A percentile compares a stretch with the other conserved stretches of the same genome.
These are phyloP conservation scores for Leccinum subtestaceum DNA, from an alignment of 768 basidiomycete genomes.

Conservation along the genomic window DNA sequence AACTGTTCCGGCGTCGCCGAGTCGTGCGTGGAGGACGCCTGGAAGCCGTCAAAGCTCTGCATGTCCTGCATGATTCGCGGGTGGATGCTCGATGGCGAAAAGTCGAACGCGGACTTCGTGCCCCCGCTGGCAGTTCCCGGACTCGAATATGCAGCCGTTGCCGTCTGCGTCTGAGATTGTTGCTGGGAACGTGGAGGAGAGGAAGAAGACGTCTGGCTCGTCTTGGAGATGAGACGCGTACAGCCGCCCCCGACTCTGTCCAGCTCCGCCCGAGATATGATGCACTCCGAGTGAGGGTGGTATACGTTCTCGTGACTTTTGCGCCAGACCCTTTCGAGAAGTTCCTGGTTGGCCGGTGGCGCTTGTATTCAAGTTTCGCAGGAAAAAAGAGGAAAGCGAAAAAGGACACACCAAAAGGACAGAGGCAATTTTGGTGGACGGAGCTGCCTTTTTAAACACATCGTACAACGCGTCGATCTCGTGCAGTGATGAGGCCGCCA, in stretches of 20 bases:
- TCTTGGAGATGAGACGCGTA: conserved; percentile 41
- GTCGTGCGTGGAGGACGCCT: conserved; percentile 27
- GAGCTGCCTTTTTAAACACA: conserved; percentile 48
- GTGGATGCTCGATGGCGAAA: conserved; percentile 18
- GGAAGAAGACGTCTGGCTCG: conserved; percentile 11
- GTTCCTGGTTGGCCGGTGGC: conserved; percentile 29
- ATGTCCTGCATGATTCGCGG: conserved; percentile 51
- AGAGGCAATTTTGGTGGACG: conserved; percentile 43
- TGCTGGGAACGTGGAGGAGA: background rate
- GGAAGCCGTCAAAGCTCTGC: conserved; percentile 40
- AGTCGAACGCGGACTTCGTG: conserved; percentile 7
- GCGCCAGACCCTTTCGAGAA: conserved; percentile 39
- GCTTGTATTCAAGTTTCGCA: background rate
- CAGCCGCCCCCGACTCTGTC: conserved; percentile 52
- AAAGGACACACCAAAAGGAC: conserved; percentile 39
- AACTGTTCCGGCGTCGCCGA: conserved; percentile 26
- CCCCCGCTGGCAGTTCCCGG: background rate
- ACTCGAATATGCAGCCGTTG: background rate
- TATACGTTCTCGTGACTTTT: conserved; percentile 45
- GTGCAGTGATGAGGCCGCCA: conserved; percentile 45
- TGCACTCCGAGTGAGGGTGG: conserved; percentile 23
- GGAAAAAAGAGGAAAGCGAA: background rate
- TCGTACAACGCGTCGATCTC: conserved; percentile 45
- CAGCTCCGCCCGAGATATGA: conserved; percentile 44
- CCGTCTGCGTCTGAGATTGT: background rate